Conservation (phyloP, 176 grass and related monocot species). For the Carex pumila region DNA sequence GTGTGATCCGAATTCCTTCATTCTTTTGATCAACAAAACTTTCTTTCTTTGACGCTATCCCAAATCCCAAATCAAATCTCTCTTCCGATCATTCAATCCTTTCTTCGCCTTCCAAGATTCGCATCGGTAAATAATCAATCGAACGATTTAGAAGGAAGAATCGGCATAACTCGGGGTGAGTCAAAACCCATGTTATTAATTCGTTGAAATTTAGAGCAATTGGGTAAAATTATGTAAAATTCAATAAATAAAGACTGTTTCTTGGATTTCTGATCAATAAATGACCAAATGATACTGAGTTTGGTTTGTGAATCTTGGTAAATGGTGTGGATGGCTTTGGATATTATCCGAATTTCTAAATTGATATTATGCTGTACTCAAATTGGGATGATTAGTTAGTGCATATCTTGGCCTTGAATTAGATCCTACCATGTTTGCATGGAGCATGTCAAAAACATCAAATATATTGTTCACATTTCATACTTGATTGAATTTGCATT, state of each 20-base stretch:
- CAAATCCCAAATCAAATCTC: not conserved
- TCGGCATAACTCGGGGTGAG: not conserved
- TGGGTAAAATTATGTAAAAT: too few species aligned
- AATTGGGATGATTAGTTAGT: not conserved
- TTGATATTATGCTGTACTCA: not conserved
- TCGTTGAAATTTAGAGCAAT: not conserved
- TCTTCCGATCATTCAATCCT: not conserved
- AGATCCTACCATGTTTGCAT: not conserved
- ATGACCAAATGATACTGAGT: not conserved
- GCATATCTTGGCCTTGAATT: not conserved
- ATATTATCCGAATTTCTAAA: not conserved
- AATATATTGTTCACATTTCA: not conserved
- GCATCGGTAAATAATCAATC: not conserved
- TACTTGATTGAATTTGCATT: too few species aligned
- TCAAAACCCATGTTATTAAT: not conserved
- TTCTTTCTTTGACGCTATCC: too few species aligned
- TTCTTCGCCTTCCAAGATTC: not conserved
- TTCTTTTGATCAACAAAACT: not conserved
- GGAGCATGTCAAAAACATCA: not conserved
- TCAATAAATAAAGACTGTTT: not conserved
- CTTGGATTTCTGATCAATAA: too few species aligned
- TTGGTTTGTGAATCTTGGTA: not conserved
- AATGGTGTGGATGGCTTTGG: not conserved
- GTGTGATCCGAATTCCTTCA: not conserved
- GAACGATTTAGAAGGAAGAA: not conserved